phyloP scores from a whole-genome alignment of 441 rosid genomes.

The Sinapis alba region DNA sequence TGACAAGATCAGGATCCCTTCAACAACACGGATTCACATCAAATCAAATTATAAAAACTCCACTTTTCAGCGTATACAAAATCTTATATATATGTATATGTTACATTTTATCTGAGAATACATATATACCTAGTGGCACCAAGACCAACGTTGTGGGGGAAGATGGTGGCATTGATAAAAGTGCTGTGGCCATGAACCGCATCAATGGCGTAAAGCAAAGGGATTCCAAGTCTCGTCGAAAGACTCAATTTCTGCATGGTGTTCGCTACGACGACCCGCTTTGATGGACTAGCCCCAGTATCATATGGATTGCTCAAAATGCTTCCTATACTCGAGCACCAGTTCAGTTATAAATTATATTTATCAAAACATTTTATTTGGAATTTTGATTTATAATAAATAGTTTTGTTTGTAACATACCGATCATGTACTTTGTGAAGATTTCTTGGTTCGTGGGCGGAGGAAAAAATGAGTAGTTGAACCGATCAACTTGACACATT shows the following conservation, averaged over 20 bases:
- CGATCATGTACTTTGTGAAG: conserved; percentile 58
- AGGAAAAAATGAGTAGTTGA: conserved; percentile 14
- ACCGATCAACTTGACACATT: conserved; percentile 66
- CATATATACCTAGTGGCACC: conserved; percentile 49
- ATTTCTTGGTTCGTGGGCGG: conserved; percentile 40
- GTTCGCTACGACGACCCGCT: conserved; percentile 48
- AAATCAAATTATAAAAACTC: background rate
- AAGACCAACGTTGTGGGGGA: conserved; percentile 72
- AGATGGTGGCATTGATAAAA: conserved; percentile 55
- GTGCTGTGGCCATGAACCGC: conserved; percentile 63
- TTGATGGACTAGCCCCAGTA: conserved; percentile 39
- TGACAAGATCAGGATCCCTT: conserved; percentile 63
- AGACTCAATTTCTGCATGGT: conserved; percentile 49
- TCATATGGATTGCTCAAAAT: conserved; percentile 46
- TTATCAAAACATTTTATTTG: background rate
- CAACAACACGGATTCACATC: background rate
- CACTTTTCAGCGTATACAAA: background rate
- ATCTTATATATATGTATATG: background rate
- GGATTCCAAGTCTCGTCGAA: conserved; percentile 63
- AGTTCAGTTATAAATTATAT: background rate
- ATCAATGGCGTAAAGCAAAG: conserved; percentile 57
- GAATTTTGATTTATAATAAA: background rate
- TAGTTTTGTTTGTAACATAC: conserved; percentile 34
- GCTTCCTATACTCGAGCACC: conserved; percentile 54
- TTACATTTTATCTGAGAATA: background rate